These are phyloP conservation scores for Gossypium bickii DNA, from an alignment of 345 rosid species.

Conservation along the genomic window DNA sequence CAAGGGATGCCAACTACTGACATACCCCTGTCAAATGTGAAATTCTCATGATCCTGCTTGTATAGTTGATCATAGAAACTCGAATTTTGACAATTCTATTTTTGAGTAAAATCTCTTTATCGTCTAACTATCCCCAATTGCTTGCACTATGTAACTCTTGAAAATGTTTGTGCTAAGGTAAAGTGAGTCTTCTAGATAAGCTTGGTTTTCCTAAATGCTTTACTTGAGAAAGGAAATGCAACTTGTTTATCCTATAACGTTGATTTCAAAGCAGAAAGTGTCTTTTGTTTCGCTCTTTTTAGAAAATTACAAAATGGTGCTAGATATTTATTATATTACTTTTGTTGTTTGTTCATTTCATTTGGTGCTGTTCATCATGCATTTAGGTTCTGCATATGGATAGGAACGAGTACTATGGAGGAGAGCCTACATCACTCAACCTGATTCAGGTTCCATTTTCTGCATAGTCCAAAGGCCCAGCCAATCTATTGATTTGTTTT, in stretches of 20 bases:
- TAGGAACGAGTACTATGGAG: constrained; percentile 94
- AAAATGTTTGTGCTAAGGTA: not conserved
- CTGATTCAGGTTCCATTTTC: constrained; percentile 67
- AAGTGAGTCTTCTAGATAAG: not conserved
- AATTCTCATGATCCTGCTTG: not conserved
- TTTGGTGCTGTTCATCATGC: not conserved
- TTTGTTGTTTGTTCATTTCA: not conserved
- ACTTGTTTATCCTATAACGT: not conserved
- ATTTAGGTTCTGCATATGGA: constrained; percentile 95
- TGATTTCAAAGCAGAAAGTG: not conserved
- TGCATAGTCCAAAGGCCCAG: not conserved
- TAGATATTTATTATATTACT: not conserved
- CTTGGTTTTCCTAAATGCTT: not conserved
- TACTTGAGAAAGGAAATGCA: not conserved
- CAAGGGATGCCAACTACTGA: not conserved
- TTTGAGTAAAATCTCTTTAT: not conserved
- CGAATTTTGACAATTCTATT: not conserved
- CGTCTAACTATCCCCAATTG: not conserved
- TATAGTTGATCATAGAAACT: not conserved
- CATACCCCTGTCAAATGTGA: not conserved
- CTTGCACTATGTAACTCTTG: not conserved
- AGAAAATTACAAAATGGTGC: not conserved
- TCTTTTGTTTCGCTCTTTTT: not conserved
- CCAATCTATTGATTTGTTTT: not conserved
- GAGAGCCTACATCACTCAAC: constrained; percentile 91